A percentile compares a stretch with the other conserved stretches of the same genome.
phyloP scores from a whole-genome alignment of 1,284 basidiomycete species.

The Marasmius fiardii region DNA sequence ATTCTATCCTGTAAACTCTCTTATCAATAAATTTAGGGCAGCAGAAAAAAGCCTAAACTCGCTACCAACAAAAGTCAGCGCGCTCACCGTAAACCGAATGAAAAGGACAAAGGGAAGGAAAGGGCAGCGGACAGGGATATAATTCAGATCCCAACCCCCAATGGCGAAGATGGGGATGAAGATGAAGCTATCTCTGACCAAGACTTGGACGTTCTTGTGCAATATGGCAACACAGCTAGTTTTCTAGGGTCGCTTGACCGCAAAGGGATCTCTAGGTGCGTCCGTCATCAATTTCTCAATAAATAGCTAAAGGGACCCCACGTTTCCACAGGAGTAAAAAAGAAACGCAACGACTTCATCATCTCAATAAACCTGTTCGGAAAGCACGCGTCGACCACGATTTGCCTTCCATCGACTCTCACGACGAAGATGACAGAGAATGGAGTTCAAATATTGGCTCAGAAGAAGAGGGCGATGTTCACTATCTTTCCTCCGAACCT shows the following conservation, averaged over 20 bases:
- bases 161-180: slow-evolving; percentile 28
- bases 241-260: slow-evolving; percentile 67
- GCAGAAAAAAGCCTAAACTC: neutral
- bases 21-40: slow-evolving; percentile 1
- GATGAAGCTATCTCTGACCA: slow-evolving; percentile 60
- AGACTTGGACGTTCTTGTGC: slow-evolving; percentile 55
- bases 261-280: slow-evolving; percentile 69
- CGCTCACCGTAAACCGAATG: slow-evolving; percentile 21
- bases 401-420: slow-evolving; percentile 63
- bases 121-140: slow-evolving; percentile 53
- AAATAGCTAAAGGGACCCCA: slow-evolving; percentile 1
- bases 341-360: slow-evolving; percentile 63
- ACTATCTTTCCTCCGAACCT: slow-evolving; percentile 16
- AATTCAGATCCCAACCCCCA: slow-evolving; percentile 55
- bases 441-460: slow-evolving; percentile 47
- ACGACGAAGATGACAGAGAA: slow-evolving; percentile 52
- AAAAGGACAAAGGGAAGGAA: slow-evolving; percentile 50
- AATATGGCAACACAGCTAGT: slow-evolving; percentile 50
- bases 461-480: slow-evolving; percentile 20
- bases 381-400: slow-evolving; percentile 43
- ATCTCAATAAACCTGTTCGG: slow-evolving; percentile 57
- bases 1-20: neutral
- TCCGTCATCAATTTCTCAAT: slow-evolving; percentile 2
- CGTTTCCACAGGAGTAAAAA: slow-evolving; percentile 68
- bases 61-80: slow-evolving; percentile 6